Percentiles rank a stretch among this genome's conserved stretches.
These are phyloP conservation scores for Penicillium antarcticum DNA, from an alignment of 495 filamentous ascomycete species.

Conservation along the genomic window DNA sequence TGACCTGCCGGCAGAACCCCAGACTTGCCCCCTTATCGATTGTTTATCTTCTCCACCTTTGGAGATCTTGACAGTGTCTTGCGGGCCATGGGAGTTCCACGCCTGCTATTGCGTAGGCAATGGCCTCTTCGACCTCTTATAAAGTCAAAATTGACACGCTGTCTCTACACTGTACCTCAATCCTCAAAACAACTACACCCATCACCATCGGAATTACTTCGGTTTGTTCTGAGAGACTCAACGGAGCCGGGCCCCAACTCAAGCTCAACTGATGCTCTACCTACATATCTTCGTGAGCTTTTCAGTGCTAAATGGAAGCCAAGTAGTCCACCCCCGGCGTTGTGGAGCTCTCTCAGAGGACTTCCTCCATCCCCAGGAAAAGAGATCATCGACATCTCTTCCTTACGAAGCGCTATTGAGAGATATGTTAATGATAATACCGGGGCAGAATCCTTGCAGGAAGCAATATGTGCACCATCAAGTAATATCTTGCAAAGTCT, in stretches of 20 bases:
- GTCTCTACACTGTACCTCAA: background rate
- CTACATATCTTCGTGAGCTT: constrained; percentile 9
- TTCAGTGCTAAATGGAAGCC: constrained; percentile 26
- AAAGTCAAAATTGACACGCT: background rate
- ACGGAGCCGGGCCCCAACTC: constrained; percentile 1
- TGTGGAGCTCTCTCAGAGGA: constrained; percentile 24
- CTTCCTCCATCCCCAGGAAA: background rate
- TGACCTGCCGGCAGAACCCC: constrained; percentile 17
- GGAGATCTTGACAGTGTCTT: background rate
- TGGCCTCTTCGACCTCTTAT: background rate
- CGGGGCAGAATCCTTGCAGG: constrained; percentile 8
- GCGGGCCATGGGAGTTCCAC: background rate
- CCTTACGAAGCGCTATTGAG: constrained; percentile 16
- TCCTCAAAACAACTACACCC: constrained; percentile 11
- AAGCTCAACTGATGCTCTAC: background rate
- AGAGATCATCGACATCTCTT: constrained; percentile 5
- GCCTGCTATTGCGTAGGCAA: background rate
- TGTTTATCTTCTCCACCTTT: constrained; percentile 25
- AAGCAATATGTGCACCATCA: background rate
- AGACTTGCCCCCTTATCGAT: constrained; percentile 14
- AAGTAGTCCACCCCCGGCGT: constrained; percentile 14
- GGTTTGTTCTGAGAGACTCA: constrained; percentile 26
- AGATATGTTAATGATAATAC: constrained; percentile 12
- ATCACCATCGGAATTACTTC: constrained; percentile 29
- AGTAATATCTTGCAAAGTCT: constrained; percentile 9